Evolutionary conservation across 2,329 filamentous ascomycete species (phyloP).

Genomic region (Juglanconis oblonga): DNA sequence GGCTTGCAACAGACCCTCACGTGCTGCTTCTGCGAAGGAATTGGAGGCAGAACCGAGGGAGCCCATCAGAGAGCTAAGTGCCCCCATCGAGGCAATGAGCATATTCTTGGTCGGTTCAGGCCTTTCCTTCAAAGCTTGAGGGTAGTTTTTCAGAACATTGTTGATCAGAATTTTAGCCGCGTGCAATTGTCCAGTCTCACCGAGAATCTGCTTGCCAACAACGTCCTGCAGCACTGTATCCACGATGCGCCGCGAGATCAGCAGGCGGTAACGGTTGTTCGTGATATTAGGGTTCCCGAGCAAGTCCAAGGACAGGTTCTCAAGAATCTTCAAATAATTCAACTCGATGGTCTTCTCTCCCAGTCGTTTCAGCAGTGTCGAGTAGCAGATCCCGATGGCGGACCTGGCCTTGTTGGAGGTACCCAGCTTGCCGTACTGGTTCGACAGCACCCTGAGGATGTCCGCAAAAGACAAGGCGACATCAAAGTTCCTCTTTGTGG

Average conservation of each 20-base stretch:
- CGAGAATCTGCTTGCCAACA: slow-evolving; percentile 76
- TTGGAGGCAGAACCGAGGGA: slow-evolving; percentile 80
- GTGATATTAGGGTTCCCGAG: slow-evolving; percentile 72
- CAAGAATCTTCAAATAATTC: slow-evolving; percentile 77
- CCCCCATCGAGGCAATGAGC: slow-evolving; percentile 74
- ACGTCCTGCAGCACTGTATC: slow-evolving; percentile 81
- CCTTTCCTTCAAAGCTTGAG: slow-evolving; percentile 81
- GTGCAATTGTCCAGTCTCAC: slow-evolving; percentile 83
- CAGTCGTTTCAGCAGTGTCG: slow-evolving; percentile 72
- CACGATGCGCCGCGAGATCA: slow-evolving; percentile 82
- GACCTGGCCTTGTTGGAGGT: slow-evolving; percentile 80
- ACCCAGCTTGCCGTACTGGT: slow-evolving; percentile 73
- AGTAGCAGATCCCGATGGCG: slow-evolving; percentile 84
- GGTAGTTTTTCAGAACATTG: slow-evolving; percentile 89
- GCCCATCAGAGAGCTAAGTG: slow-evolving; percentile 73
- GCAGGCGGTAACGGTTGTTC: slow-evolving; percentile 82
- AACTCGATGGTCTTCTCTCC: slow-evolving; percentile 80
- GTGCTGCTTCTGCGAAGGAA: slow-evolving; percentile 74
- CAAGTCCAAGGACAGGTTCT: slow-evolving; percentile 76
- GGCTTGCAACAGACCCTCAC: slow-evolving; percentile 85
- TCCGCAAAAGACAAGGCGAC: slow-evolving; percentile 74
- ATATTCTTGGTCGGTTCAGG: slow-evolving; percentile 86
- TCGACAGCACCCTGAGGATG: slow-evolving; percentile 74
- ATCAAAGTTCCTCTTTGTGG: slow-evolving; percentile 66
- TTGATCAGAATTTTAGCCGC: slow-evolving; percentile 82